Evolutionary conservation across 345 rosid species (phyloP).

Genomic region (Arabis alpina): DNA sequence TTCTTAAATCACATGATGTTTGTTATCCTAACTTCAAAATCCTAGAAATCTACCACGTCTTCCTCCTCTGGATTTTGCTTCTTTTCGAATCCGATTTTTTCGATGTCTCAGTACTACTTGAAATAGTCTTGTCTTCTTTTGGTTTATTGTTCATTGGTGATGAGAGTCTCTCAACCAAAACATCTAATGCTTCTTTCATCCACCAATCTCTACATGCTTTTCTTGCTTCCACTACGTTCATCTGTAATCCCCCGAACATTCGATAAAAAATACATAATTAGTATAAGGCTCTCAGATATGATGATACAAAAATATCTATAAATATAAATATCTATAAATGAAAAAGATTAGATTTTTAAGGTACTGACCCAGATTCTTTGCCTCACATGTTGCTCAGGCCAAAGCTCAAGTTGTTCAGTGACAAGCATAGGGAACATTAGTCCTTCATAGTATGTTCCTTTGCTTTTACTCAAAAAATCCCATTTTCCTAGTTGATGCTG

Average conservation of each 20-base stretch:
- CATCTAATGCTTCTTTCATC: conserved; percentile 95
- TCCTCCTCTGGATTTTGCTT: conserved; percentile 21
- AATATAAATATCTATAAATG: too few species aligned
- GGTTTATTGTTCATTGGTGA: conserved; percentile 36
- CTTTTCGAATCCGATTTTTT: not conserved
- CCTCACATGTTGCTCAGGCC: conserved; percentile 78
- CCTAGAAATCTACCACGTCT: conserved; percentile 20
- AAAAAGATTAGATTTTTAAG: not conserved
- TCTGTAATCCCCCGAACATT: conserved; percentile 39
- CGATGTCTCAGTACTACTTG: conserved; percentile 26
- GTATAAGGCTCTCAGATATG: not conserved
- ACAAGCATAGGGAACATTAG: conserved; percentile 91
- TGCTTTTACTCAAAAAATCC: conserved; percentile 80
- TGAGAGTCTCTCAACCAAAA: conserved; percentile 55
- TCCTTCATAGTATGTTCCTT: conserved; percentile 89
- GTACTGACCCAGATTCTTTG: conserved; percentile 72
- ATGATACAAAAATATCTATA: not conserved
- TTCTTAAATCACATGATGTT: conserved; percentile 38
- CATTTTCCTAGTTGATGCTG: conserved; percentile 83
- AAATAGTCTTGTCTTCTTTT: conserved; percentile 36
- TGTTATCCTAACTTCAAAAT: conserved; percentile 22
- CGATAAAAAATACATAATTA: not conserved
- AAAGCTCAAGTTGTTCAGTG: conserved; percentile 73
- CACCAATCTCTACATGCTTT: conserved; percentile 89
- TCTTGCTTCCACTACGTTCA: conserved; percentile 69